phyloP scores from a whole-genome alignment of 2,329 filamentous ascomycete genomes.

The Hymenoscyphus scutula region DNA sequence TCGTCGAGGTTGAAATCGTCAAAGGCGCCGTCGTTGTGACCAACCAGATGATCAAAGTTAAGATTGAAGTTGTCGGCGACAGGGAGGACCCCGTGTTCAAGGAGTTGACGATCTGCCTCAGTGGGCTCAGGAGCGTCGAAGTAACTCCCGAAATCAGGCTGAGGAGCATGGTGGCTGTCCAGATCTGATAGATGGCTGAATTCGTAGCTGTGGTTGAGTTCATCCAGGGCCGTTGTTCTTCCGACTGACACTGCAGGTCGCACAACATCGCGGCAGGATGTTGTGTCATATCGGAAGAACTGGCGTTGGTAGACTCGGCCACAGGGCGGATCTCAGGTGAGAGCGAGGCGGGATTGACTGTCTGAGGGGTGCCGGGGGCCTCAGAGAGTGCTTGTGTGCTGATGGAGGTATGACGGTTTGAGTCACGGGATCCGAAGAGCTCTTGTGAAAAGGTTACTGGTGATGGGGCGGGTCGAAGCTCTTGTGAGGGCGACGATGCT shows the following conservation, averaged over 20 bases:
- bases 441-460: conserved; percentile 58
- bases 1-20: conserved; percentile 52
- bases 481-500: conserved; percentile 44
- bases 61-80: conserved; percentile 63
- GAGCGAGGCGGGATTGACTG: conserved; percentile 60
- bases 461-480: conserved; percentile 33
- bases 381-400: conserved; percentile 28
- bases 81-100: conserved; percentile 75
- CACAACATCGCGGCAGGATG: conserved; percentile 99
- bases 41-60: conserved; percentile 66
- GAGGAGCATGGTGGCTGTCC: conserved; percentile 59
- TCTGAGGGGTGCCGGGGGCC: conserved; percentile 43
- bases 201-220: conserved; percentile 27
- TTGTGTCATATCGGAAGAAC: conserved; percentile 88
- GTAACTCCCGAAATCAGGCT: conserved; percentile 67
- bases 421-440: conserved; percentile 51
- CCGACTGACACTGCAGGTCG: conserved; percentile 99
- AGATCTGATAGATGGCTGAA: conserved; percentile 40
- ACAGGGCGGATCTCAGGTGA: conserved; percentile 57
- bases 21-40: conserved; percentile 55
- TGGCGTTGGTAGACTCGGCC: conserved; percentile 42
- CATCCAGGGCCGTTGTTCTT: conserved; percentile 42
- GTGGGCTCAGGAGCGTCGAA: conserved; percentile 65
- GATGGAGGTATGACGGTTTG: conserved; percentile 20
- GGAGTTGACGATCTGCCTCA: conserved; percentile 72